Evolutionary conservation across 2,329 filamentous ascomycete species (phyloP).

Genomic region (Diaporthe humulicola): DNA sequence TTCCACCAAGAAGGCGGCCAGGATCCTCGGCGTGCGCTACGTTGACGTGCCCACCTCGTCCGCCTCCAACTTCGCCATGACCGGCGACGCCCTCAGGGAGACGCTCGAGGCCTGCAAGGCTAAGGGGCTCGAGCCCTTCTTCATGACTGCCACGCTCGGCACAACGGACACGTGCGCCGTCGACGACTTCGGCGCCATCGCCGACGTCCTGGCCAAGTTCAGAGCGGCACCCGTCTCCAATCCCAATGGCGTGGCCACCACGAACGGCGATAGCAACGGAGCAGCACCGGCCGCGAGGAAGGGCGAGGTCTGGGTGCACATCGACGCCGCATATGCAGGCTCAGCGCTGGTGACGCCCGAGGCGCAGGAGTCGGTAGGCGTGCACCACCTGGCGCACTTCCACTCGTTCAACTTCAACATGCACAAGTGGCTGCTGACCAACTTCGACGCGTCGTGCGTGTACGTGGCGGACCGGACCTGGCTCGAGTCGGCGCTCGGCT

Average conservation of each 20-base stretch:
- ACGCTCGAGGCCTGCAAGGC: constrained; percentile 75
- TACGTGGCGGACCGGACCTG: constrained; percentile 82
- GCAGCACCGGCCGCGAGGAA: constrained; percentile 33
- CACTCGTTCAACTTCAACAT: constrained; percentile 96
- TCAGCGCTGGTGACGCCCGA: constrained; percentile 86
- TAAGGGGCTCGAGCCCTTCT: constrained; percentile 86
- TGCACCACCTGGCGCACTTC: constrained; percentile 75
- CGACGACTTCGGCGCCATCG: constrained; percentile 83
- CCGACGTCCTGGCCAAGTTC: constrained; percentile 57
- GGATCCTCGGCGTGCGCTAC: constrained; percentile 88
- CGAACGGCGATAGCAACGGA: neutral
- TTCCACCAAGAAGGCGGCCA: constrained; percentile 87
- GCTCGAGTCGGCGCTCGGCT: constrained; percentile 80
- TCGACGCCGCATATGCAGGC: constrained; percentile 94
- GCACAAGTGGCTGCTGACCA: constrained; percentile 97
- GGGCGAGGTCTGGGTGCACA: constrained; percentile 85
- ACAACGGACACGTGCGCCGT: constrained; percentile 91
- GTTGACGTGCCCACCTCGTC: constrained; percentile 74
- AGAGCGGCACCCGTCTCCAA: constrained; percentile 41
- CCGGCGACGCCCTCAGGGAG: constrained; percentile 69
- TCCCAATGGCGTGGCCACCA: constrained; percentile 1
- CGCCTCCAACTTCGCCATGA: constrained; percentile 78
- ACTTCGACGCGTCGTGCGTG: constrained; percentile 88
- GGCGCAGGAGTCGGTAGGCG: constrained; percentile 64
- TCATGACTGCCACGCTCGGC: constrained; percentile 85